A percentile compares a stretch with the other conserved stretches of the same genome.
Conservation (phyloP, 1,284 basidiomycete species). For the Pascua sp. region DNA sequence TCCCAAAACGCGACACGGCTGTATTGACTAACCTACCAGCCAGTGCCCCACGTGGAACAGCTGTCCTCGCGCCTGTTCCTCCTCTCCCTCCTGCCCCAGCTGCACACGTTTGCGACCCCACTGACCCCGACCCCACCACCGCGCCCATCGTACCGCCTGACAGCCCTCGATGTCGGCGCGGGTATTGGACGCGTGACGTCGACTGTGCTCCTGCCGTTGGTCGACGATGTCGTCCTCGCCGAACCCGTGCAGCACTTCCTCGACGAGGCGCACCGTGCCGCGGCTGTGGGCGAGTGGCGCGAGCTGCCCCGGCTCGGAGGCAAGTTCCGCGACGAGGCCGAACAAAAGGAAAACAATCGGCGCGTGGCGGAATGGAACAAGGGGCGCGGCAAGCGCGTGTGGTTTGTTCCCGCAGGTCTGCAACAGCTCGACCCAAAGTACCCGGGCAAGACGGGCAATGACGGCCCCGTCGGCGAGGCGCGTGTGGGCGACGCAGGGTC, state of each 20-base stretch:
- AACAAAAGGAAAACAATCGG: slow-evolving; percentile 19
- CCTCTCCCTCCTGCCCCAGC: slow-evolving; percentile 69
- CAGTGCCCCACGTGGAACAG: slow-evolving; percentile 80
- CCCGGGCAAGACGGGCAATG: slow-evolving; percentile 45
- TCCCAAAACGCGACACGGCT: too few species aligned
- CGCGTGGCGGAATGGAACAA: slow-evolving; percentile 18
- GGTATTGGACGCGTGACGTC: slow-evolving; percentile 87
- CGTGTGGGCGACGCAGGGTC: slow-evolving; percentile 25
- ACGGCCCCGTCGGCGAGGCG: slow-evolving; percentile 38
- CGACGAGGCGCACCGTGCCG: slow-evolving; percentile 62
- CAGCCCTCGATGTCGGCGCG: slow-evolving; percentile 80
- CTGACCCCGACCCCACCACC: slow-evolving; percentile 42
- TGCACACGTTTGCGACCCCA: slow-evolving; percentile 70
- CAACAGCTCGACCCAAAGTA: slow-evolving; percentile 68
- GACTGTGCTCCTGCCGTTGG: slow-evolving; percentile 76
- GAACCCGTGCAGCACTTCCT: slow-evolving; percentile 81
- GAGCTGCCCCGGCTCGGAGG: slow-evolving; percentile 47
- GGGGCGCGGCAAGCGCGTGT: slow-evolving; percentile 64
- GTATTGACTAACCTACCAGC: slow-evolving; percentile 52
- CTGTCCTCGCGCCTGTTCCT: slow-evolving; percentile 82
- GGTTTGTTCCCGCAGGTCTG: slow-evolving; percentile 70
- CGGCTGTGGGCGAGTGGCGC: slow-evolving; percentile 57
- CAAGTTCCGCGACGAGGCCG: slow-evolving; percentile 20
- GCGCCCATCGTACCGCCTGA: slow-evolving; percentile 52
- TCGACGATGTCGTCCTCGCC: slow-evolving; percentile 77